phyloP scores from a whole-genome alignment of 768 basidiomycete species.

The Mycena metata region DNA sequence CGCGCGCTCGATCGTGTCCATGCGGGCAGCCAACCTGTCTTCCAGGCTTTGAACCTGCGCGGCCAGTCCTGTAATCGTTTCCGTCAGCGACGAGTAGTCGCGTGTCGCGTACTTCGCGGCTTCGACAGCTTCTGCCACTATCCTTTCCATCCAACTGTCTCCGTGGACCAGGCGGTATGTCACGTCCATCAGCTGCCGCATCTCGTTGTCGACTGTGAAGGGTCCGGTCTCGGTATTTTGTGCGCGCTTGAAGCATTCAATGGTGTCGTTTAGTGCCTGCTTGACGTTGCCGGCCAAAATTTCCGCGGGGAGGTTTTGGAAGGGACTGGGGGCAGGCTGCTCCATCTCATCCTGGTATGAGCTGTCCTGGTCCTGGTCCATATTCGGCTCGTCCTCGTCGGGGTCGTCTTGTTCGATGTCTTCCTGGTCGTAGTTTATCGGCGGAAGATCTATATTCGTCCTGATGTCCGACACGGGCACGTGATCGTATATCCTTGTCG shows the following conservation, averaged over 20 bases:
- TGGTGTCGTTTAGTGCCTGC: not conserved
- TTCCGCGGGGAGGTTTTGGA: too few species aligned
- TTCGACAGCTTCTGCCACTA: not conserved
- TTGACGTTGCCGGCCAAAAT: not conserved
- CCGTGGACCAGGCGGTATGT: not conserved
- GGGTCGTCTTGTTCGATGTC: too few species aligned
- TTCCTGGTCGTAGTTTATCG: too few species aligned
- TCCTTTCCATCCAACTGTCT: not conserved
- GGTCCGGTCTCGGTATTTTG: not conserved
- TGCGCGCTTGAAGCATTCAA: constrained; percentile 1
- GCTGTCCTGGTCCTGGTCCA: too few species aligned
- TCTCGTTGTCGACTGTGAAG: not conserved
- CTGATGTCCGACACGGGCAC: too few species aligned
- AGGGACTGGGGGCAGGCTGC: too few species aligned
- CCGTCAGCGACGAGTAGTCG: not conserved
- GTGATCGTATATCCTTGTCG: too few species aligned
- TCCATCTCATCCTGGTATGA: too few species aligned
- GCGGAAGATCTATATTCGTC: too few species aligned
- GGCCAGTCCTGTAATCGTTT: not conserved
- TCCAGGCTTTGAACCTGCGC: not conserved
- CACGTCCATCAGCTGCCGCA: not conserved
- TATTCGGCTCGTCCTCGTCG: too few species aligned
- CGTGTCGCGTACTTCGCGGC: not conserved
- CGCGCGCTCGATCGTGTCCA: not conserved
- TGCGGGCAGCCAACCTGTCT: not conserved